phyloP scores from a whole-genome alignment of 2,329 filamentous ascomycete genomes.

The Colletotrichum higginsianum region DNA sequence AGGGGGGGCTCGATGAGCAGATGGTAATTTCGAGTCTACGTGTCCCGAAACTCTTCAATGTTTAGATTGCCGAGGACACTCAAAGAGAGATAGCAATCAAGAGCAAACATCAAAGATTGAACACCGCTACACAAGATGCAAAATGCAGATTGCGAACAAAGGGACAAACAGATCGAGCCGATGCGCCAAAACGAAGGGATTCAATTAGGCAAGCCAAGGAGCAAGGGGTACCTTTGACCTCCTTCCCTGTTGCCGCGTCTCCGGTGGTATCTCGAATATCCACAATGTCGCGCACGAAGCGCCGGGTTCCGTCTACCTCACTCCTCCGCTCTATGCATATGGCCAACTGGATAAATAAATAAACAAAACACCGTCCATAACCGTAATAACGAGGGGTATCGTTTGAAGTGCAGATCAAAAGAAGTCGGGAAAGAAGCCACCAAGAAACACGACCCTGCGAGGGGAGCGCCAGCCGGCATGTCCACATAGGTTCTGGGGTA shows the following conservation, averaged over 20 bases:
- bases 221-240: background rate
- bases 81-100: too few relatives aligned
- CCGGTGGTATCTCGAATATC: background rate
- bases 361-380: background rate
- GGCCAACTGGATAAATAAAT: too few relatives aligned
- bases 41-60: too few relatives aligned
- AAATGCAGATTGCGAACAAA: background rate
- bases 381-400: slow-evolving; percentile 39
- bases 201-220: slow-evolving; percentile 20
- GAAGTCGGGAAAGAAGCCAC: slow-evolving; percentile 8
- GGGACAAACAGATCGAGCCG: background rate
- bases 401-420: background rate
- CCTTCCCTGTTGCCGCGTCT: background rate
- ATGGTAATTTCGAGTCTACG: too few relatives aligned
- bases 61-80: too few relatives aligned
- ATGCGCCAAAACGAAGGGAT: slow-evolving; percentile 29
- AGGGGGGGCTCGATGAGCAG: too few relatives aligned
- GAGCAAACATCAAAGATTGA: too few relatives aligned
- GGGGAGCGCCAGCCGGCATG: too few relatives aligned
- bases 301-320: background rate
- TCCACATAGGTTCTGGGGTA: slow-evolving; percentile 10
- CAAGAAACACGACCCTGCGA: background rate
- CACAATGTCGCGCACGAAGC: background rate
- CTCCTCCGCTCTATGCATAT: background rate
- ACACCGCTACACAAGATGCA: background rate